Percentiles rank a stretch among this genome's conserved stretches.
Evolutionary conservation across 768 basidiomycete genomes (phyloP).

Genomic region (Hygrophorus pudorinus): DNA sequence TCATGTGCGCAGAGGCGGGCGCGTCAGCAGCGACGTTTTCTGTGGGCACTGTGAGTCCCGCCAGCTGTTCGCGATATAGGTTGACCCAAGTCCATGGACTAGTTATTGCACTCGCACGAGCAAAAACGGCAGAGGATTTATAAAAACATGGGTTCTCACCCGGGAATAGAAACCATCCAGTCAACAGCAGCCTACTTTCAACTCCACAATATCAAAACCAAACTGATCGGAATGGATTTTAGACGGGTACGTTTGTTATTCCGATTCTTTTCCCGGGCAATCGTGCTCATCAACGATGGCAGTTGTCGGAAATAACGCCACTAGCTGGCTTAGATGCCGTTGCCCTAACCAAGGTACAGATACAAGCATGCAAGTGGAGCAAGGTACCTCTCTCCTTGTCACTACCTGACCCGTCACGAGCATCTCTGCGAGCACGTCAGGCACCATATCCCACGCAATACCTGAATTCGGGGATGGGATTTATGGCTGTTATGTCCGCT

Average conservation of each 20-base stretch:
- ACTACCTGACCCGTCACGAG: conserved; percentile 15
- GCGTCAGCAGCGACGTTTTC: conserved; percentile 39
- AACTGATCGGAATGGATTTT: conserved; percentile 31
- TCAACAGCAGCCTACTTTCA: conserved; percentile 35
- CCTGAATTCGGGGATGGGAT: conserved; percentile 21
- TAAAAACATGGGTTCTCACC: conserved; percentile 22
- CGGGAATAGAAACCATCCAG: conserved; percentile 38
- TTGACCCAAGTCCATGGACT: conserved; percentile 3
- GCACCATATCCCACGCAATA: conserved; percentile 29
- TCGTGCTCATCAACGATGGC: conserved; percentile 5
- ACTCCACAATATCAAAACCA: conserved; percentile 27
- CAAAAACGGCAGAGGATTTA: conserved; percentile 17
- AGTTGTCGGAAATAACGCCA: conserved; percentile 33
- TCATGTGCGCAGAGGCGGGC: conserved; percentile 43
- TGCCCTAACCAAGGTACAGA: conserved; percentile 30
- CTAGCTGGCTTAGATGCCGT: conserved; percentile 34
- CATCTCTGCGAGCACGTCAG: conserved; percentile 25
- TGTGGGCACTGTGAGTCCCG: conserved; percentile 35
- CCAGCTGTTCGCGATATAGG: conserved; percentile 2
- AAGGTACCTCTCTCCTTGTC: conserved; percentile 16
- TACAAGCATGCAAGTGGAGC: conserved; percentile 23
- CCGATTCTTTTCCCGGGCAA: conserved; percentile 6
- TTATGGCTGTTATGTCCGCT: conserved; percentile 26
- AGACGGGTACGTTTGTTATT: conserved; percentile 25
- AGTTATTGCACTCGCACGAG: conserved; percentile 37